A percentile compares a stretch with the other conserved stretches of the same genome.
phyloP scores from a whole-genome alignment of 2,329 filamentous ascomycete genomes.

The Ophidiomyces ophidiicola region DNA sequence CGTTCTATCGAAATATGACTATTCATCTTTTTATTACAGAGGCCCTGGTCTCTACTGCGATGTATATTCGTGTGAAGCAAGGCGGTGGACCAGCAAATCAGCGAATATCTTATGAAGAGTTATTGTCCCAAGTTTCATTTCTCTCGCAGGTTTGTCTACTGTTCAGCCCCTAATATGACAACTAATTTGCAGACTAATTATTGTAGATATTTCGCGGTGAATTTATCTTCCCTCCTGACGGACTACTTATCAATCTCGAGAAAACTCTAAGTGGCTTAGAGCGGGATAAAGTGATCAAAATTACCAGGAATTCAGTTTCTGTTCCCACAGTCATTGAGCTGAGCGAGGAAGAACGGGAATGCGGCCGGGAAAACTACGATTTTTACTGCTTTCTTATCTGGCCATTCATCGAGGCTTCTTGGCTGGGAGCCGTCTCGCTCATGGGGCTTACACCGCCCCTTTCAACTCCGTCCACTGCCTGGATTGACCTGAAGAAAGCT shows the following conservation, averaged over 20 bases:
- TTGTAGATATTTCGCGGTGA: conserved; percentile 74
- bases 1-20: conserved; percentile 98
- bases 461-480: conserved; percentile 49
- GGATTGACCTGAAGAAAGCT: conserved; percentile 65
- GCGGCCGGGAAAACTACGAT: conserved; percentile 86
- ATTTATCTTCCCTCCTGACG: conserved; percentile 90
- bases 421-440: conserved; percentile 79
- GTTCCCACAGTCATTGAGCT: conserved; percentile 59
- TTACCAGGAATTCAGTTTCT: conserved; percentile 45
- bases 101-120: conserved; percentile 59
- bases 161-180: not conserved
- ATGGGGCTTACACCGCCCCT: conserved; percentile 71
- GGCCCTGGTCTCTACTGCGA: conserved; percentile 72
- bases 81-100: conserved; percentile 77
- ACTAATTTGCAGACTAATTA: conserved; percentile 13
- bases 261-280: conserved; percentile 68
- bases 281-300: conserved; percentile 60
- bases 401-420: conserved; percentile 92
- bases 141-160: conserved; percentile 49
- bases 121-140: conserved; percentile 72
- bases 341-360: conserved; percentile 59
- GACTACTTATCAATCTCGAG: conserved; percentile 65
- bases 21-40: conserved; percentile 96
- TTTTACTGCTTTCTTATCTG: conserved; percentile 98
- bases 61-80: conserved; percentile 83